Conservation (phyloP, 768 basidiomycete genomes). For the Mycena latifolia region DNA sequence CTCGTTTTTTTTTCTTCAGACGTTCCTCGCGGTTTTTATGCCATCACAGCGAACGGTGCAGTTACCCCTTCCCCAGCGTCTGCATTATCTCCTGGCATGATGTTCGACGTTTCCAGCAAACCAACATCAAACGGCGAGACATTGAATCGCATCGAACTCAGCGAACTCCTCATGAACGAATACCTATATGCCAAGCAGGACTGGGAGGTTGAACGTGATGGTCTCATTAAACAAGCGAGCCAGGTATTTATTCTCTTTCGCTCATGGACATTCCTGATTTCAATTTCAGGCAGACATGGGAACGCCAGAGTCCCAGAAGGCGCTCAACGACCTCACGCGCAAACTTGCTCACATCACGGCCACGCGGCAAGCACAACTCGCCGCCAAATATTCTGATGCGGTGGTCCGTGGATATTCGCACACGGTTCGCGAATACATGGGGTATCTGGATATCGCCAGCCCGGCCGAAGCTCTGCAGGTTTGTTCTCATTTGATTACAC, state of each 20-base stretch:
- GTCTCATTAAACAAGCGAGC: slow-evolving; percentile 38
- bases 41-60: not conserved
- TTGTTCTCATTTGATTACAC: not conserved
- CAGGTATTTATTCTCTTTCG: not conserved
- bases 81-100: slow-evolving; percentile 1
- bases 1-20: not conserved
- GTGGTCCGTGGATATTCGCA: too few species aligned
- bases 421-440: slow-evolving; percentile 42
- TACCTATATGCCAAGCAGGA: too few species aligned
- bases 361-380: slow-evolving; percentile 41
- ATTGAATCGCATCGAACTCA: slow-evolving; percentile 44
- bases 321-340: slow-evolving; percentile 39
- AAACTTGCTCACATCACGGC: slow-evolving; percentile 41
- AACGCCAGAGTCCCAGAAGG: slow-evolving; percentile 11
- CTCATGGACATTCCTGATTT: not conserved
- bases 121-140: slow-evolving; percentile 10
- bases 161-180: slow-evolving; percentile 42
- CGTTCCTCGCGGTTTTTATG: not conserved
- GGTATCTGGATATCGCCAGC: slow-evolving; percentile 41
- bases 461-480: slow-evolving; percentile 40
- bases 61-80: slow-evolving; percentile 22
- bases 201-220: slow-evolving; percentile 45
- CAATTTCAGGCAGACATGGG: slow-evolving; percentile 7
- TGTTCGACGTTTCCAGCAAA: slow-evolving; percentile 26
- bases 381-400: too few species aligned